Conservation (phyloP, 129 eudicot species). For the Glebionis coronaria region DNA sequence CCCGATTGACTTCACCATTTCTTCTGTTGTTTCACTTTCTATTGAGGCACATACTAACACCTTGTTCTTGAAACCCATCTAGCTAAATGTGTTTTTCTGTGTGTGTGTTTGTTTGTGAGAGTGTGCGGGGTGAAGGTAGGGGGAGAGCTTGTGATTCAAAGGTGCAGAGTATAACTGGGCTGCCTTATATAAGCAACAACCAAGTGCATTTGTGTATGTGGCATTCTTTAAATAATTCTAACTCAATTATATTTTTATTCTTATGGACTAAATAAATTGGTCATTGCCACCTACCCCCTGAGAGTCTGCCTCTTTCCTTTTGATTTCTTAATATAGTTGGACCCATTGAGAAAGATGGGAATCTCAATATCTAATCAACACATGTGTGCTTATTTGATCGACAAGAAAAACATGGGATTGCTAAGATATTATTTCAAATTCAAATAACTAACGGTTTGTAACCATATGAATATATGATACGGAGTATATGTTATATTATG, state of each 20-base stretch:
- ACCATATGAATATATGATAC: too few relatives aligned
- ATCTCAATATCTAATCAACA: conserved; percentile 8
- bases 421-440: too few relatives aligned
- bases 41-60: conserved; percentile 51
- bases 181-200: conserved; percentile 28
- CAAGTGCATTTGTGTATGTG: conserved; percentile 11
- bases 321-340: not conserved
- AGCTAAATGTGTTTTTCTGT: not conserved
- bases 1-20: conserved; percentile 48
- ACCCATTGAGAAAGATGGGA: conserved; percentile 22
- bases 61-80: conserved; percentile 47
- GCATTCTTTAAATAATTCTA: conserved; percentile 16
- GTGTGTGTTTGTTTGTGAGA: not conserved
- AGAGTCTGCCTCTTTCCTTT: conserved; percentile 22
- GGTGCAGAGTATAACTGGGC: conserved; percentile 11
- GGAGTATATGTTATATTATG: too few relatives aligned
- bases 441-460: too few relatives aligned
- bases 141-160: conserved; percentile 1
- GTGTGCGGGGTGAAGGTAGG: not conserved
- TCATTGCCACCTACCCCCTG: conserved; percentile 31
- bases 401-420: too few relatives aligned
- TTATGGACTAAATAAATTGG: conserved; percentile 26
- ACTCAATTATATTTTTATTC: conserved; percentile 16
- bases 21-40: conserved; percentile 58
- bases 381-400: not conserved